Percentiles rank a stretch among this genome's conserved stretches.
Conservation (phyloP, 2,329 filamentous ascomycete genomes). For the Aureobasidium sp. region DNA sequence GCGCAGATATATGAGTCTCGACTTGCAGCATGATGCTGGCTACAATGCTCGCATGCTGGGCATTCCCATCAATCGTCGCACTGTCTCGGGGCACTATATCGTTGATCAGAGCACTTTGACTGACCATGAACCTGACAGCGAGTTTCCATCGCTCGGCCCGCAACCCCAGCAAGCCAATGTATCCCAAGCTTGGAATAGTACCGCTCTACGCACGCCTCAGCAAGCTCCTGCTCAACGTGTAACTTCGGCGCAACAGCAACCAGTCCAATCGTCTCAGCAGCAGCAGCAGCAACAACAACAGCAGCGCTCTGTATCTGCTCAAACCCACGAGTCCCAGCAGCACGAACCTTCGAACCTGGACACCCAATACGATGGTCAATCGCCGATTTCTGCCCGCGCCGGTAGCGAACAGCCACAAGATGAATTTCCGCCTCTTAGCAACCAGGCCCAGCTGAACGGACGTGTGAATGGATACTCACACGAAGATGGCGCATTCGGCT, state of each 20-base stretch:
- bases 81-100: neutral
- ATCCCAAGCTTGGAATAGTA: conserved; percentile 52
- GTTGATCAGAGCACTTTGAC: conserved; percentile 10
- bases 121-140: conserved; percentile 37
- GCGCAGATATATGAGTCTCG: neutral
- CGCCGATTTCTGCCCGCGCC: conserved; percentile 46
- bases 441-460: conserved; percentile 36
- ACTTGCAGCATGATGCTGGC: neutral
- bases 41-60: neutral
- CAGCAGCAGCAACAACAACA: conserved; percentile 43
- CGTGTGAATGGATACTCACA: conserved; percentile 22
- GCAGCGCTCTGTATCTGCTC: conserved; percentile 24
- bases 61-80: neutral
- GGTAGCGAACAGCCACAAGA: conserved; percentile 48
- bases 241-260: conserved; percentile 30
- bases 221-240: conserved; percentile 27
- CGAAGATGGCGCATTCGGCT: conserved; percentile 16
- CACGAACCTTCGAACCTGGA: conserved; percentile 32
- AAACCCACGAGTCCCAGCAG: conserved; percentile 1
- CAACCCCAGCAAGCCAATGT: conserved; percentile 48
- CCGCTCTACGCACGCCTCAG: conserved; percentile 44
- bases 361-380: conserved; percentile 51
- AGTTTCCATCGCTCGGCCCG: conserved; percentile 55
- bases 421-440: conserved; percentile 54
- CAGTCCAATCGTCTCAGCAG: conserved; percentile 34